Percentiles rank a stretch among this genome's conserved stretches.
Conservation (phyloP, 441 rosid genomes). For the Codiaeum variegatum region DNA sequence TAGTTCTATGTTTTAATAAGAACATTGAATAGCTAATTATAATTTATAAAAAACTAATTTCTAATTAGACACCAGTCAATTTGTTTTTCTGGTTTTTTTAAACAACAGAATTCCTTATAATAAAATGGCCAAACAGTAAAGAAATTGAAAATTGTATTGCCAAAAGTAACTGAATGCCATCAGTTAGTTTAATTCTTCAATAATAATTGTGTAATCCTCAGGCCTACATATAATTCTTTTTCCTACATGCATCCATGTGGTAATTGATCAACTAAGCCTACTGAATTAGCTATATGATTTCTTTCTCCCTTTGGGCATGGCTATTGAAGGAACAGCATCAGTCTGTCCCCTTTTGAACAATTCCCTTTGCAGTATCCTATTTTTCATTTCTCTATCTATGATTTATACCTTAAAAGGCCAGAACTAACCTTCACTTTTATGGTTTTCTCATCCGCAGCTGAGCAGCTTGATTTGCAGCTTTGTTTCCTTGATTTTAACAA, state of each 20-base stretch:
- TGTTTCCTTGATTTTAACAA: slow-evolving; percentile 45
- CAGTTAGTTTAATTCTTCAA: background rate
- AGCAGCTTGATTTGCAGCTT: slow-evolving; percentile 70
- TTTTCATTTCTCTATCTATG: background rate
- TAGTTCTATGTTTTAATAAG: background rate
- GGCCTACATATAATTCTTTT: no score
- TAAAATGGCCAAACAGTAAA: background rate
- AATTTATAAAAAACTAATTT: background rate
- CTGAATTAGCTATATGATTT: background rate
- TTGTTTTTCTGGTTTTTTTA: background rate
- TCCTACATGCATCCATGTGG: background rate
- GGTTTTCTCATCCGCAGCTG: slow-evolving; percentile 36
- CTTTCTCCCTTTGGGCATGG: background rate
- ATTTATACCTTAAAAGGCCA: background rate
- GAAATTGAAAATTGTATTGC: background rate
- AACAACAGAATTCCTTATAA: background rate
- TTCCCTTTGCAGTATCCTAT: background rate
- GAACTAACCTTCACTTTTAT: slow-evolving; percentile 11
- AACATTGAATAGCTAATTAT: background rate
- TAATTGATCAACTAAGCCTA: slow-evolving; percentile 1
- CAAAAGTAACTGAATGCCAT: background rate
- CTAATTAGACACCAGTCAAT: background rate
- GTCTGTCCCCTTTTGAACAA: background rate
- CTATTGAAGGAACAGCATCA: background rate
- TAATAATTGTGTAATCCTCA: no score